A percentile compares a stretch with the other conserved stretches of the same genome.
Conservation (phyloP, 257 asterid species). For the Solanum ahanhuiri region DNA sequence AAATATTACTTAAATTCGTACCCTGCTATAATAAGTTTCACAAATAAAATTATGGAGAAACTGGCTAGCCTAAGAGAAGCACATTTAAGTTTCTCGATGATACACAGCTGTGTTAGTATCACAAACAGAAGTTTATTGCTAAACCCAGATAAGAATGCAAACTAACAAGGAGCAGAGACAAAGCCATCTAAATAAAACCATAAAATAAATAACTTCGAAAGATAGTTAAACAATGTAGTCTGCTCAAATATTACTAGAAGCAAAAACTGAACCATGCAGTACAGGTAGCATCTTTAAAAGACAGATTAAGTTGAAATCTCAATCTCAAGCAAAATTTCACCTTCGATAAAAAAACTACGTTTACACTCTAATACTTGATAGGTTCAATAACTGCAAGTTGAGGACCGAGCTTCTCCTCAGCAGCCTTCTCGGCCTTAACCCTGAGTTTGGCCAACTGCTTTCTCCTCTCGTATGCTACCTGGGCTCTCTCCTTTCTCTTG, state of each 20-base stretch:
- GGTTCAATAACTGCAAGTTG: conserved; percentile 67
- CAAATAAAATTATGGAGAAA: neutral
- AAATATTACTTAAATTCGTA: neutral
- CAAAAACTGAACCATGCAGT: neutral
- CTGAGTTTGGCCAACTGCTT: conserved; percentile 68
- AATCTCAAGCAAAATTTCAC: conserved; percentile 21
- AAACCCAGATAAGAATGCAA: neutral
- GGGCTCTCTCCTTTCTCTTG: conserved; percentile 88
- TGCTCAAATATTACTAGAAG: neutral
- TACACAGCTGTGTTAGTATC: no score
- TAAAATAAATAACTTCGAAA: neutral
- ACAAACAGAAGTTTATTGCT: no score
- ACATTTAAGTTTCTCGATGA: no score
- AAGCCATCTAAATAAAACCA: neutral
- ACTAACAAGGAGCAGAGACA: neutral
- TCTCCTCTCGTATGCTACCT: conserved; percentile 64
- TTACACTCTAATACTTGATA: conserved; percentile 40
- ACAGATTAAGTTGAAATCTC: neutral
- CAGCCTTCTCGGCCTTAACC: conserved; percentile 64
- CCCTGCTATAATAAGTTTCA: neutral
- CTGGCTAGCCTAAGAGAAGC: neutral
- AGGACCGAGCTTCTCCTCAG: conserved; percentile 69
- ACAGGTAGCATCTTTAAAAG: neutral
- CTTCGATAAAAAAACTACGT: neutral
- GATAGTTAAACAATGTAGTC: neutral